Conservation (phyloP, 2,329 filamentous ascomycete species). For the Moelleriella libera region DNA sequence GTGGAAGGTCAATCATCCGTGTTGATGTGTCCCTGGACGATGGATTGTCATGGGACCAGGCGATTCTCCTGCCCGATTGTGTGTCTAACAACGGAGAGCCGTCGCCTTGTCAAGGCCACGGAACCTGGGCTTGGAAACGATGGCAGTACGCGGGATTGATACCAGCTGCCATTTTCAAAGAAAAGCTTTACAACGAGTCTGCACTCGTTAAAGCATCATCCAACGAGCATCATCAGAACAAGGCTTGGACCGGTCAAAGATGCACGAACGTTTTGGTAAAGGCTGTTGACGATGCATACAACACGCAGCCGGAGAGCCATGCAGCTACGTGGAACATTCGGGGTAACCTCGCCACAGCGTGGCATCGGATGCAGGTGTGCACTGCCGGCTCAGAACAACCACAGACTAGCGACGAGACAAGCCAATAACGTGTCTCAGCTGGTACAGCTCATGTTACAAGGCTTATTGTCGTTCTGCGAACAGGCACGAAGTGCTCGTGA, state of each 20-base stretch:
- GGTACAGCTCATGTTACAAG: too few species aligned
- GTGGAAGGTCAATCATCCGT: slow-evolving; percentile 50
- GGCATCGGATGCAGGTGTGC: slow-evolving; percentile 40
- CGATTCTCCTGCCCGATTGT: slow-evolving; percentile 39
- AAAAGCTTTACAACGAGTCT: slow-evolving; percentile 4
- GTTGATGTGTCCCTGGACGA: slow-evolving; percentile 53
- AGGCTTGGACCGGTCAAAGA: too few species aligned
- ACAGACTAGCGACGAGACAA: not conserved
- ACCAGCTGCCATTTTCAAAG: slow-evolving; percentile 17
- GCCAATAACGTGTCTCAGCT: not conserved
- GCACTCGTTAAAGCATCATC: slow-evolving; percentile 8
- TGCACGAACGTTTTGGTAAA: slow-evolving; percentile 47
- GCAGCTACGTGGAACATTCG: slow-evolving; percentile 47
- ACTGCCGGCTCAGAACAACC: slow-evolving; percentile 13
- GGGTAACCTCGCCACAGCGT: slow-evolving; percentile 52
- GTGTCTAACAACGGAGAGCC: slow-evolving; percentile 11
- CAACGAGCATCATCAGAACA: not conserved
- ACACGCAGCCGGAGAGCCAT: slow-evolving; percentile 49
- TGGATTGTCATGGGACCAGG: slow-evolving; percentile 50
- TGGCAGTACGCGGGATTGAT: slow-evolving; percentile 43
- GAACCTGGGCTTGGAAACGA: slow-evolving; percentile 48
- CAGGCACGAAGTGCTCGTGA: too few species aligned
- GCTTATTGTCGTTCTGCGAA: too few species aligned
- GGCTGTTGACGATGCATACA: slow-evolving; percentile 52
- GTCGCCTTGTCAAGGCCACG: slow-evolving; percentile 25